Evolutionary conservation across 1,284 basidiomycete species (phyloP).

Genomic region (Boletus semigastroideus): DNA sequence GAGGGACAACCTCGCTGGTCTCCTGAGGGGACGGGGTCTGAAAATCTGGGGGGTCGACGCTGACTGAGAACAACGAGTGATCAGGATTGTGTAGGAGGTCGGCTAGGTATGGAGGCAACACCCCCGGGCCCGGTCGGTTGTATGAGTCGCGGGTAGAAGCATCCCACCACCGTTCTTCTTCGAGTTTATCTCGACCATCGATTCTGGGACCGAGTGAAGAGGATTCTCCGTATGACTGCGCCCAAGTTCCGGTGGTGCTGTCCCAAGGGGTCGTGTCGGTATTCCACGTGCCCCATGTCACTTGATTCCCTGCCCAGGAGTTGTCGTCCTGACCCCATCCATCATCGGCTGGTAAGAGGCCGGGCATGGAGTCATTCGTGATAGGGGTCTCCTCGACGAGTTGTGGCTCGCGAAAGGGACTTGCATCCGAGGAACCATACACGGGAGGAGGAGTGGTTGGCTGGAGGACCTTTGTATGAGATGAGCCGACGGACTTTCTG

Average conservation of each 20-base stretch:
- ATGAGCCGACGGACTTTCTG: constrained; percentile 32
- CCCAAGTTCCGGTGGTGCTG: constrained; percentile 21
- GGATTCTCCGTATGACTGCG: constrained; percentile 13
- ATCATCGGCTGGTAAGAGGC: constrained; percentile 27
- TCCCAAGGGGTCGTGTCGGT: constrained; percentile 30
- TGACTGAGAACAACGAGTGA: constrained; percentile 67
- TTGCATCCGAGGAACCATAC: constrained; percentile 26
- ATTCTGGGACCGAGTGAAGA: constrained; percentile 41
- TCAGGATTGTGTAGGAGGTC: constrained; percentile 66
- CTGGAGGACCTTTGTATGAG: constrained; percentile 31
- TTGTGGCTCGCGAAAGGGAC: constrained; percentile 46
- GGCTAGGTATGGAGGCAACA: constrained; percentile 63
- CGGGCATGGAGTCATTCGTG: constrained; percentile 29
- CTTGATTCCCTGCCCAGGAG: constrained; percentile 19
- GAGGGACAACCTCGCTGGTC: constrained; percentile 19
- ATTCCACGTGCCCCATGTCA: constrained; percentile 20
- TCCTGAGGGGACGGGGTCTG: constrained; percentile 19
- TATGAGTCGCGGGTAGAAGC: constrained; percentile 39
- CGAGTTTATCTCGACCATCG: constrained; percentile 52
- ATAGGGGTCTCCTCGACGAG: constrained; percentile 40
- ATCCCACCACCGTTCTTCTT: constrained; percentile 72
- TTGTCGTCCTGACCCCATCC: constrained; percentile 13
- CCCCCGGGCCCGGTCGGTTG: constrained; percentile 62
- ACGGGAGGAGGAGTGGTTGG: constrained; percentile 30
- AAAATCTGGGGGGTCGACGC: constrained; percentile 40